A percentile compares a stretch with the other conserved stretches of the same genome.
phyloP scores from a whole-genome alignment of 805 yeast species.

The Yamadazyma ubonensis region DNA sequence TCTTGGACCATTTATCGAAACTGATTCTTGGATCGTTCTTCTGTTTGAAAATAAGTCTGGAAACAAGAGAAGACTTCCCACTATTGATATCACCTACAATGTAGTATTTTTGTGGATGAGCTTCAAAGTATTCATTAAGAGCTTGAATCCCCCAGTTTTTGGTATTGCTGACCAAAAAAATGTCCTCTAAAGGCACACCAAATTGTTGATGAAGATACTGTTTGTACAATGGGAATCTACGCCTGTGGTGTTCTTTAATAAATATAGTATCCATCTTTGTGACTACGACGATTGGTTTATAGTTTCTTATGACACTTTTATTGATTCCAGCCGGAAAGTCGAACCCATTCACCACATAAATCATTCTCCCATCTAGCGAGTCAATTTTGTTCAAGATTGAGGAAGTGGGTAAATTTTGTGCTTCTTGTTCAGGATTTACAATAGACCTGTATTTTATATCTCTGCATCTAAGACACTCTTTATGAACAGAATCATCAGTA shows the following conservation, averaged over 20 bases:
- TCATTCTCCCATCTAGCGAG: conserved; percentile 3
- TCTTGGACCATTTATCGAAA: conserved; percentile 21
- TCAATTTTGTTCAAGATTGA: conserved; percentile 4
- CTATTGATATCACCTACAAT: conserved; percentile 66
- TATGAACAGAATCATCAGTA: neutral
- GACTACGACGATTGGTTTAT: conserved; percentile 32
- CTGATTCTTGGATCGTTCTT: conserved; percentile 8
- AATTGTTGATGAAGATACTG: conserved; percentile 33
- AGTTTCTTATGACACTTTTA: neutral
- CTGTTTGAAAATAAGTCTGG: conserved; percentile 17
- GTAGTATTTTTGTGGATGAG: conserved; percentile 34
- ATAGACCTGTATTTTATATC: conserved; percentile 27
- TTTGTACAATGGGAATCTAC: conserved; percentile 25
- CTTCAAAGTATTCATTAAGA: conserved; percentile 38
- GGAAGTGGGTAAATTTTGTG: conserved; percentile 1
- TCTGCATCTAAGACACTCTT: conserved; percentile 57
- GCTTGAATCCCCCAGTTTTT: conserved; percentile 51
- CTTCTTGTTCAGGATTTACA: conserved; percentile 1
- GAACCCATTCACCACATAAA: conserved; percentile 17
- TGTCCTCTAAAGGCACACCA: conserved; percentile 37
- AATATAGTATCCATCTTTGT: conserved; percentile 48
- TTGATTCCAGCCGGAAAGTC: conserved; percentile 71
- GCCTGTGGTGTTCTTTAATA: conserved; percentile 26
- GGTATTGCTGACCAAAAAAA: conserved; percentile 51
- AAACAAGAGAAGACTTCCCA: conserved; percentile 66